Evolutionary conservation across 306 rosid species (phyloP).

Genomic region (Sphenostylis stenocarpa): DNA sequence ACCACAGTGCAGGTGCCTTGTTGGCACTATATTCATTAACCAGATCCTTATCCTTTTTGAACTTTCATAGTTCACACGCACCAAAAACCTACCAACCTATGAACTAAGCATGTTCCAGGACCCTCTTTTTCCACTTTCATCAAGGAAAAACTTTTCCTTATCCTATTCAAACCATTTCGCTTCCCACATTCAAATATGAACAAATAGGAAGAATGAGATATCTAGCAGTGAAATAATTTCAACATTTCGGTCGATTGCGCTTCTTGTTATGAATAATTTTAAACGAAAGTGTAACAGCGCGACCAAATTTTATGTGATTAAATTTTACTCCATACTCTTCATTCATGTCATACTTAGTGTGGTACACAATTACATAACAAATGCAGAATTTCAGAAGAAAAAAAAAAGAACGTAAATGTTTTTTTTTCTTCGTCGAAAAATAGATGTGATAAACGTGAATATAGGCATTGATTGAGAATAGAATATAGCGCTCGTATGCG

Average conservation of each 20-base stretch:
- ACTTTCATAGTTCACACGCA: background rate
- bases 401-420: background rate
- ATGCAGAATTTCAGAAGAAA: background rate
- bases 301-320: background rate
- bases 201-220: background rate
- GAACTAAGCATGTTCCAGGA: background rate
- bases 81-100: slow-evolving; percentile 26
- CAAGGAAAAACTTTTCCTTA: background rate
- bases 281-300: background rate
- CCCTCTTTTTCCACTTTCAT: slow-evolving; percentile 3
- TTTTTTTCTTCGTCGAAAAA: background rate
- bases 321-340: background rate
- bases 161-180: background rate
- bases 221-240: background rate
- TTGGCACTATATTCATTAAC: background rate
- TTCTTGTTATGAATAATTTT: background rate
- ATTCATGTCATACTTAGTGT: background rate
- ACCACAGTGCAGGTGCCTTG: background rate
- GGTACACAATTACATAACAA: background rate
- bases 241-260: background rate
- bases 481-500: background rate
- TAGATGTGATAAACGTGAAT: background rate
- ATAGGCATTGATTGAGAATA: background rate
- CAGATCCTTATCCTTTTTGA: background rate
- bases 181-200: background rate